Conservation (phyloP, 129 eudicot genomes). For the Ambrosia artemisiifolia region DNA sequence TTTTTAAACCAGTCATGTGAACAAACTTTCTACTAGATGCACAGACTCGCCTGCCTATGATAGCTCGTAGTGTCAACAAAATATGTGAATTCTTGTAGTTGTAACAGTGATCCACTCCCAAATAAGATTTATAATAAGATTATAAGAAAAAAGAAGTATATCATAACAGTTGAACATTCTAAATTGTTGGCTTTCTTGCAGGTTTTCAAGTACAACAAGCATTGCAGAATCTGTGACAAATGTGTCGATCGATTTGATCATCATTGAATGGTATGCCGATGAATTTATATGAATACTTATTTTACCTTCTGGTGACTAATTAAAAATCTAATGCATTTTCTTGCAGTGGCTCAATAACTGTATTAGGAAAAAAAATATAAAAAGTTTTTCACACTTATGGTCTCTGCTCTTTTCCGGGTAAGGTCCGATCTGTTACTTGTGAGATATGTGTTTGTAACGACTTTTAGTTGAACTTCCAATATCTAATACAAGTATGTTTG, state of each 20-base stretch:
- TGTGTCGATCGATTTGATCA: no score
- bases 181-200: not conserved
- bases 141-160: no score
- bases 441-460: slow-evolving; percentile 15
- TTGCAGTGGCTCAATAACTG: slow-evolving; percentile 94
- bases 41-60: no score
- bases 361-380: slow-evolving; percentile 79
- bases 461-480: slow-evolving; percentile 31
- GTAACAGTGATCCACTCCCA: no score
- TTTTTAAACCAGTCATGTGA: no score
- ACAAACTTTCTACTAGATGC: no score
- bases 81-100: no score
- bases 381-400: slow-evolving; percentile 89
- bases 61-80: no score
- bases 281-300: not conserved
- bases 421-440: slow-evolving; percentile 17
- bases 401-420: slow-evolving; percentile 91
- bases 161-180: not conserved
- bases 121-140: no score
- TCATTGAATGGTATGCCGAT: slow-evolving; percentile 62
- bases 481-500: slow-evolving; percentile 36
- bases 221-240: no score
- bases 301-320: not conserved
- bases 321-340: slow-evolving; percentile 14
- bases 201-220: no score